phyloP scores from a whole-genome alignment of 768 basidiomycete species.

The Chalciporus piperatus region DNA sequence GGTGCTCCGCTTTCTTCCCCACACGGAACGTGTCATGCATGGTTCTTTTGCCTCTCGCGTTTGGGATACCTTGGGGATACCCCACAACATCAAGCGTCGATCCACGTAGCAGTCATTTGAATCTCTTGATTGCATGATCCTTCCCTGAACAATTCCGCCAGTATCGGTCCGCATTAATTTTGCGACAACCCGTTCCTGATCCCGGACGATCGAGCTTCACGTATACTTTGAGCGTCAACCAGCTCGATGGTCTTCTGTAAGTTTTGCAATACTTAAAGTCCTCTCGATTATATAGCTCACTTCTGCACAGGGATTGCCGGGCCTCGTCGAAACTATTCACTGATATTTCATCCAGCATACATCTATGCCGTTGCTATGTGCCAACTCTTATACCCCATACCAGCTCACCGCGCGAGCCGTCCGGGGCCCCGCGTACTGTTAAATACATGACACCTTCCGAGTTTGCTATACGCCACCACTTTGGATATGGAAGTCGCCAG shows the following conservation, averaged over 20 bases:
- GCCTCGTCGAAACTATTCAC: too few relatives aligned
- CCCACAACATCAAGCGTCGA: too few relatives aligned
- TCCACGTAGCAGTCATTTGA: too few relatives aligned
- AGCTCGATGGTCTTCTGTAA: background rate
- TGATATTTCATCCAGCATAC: background rate
- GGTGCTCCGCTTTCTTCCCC: too few relatives aligned
- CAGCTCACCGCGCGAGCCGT: background rate
- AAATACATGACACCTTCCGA: background rate
- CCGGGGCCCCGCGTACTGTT: background rate
- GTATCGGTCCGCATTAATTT: background rate
- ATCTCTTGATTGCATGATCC: too few relatives aligned
- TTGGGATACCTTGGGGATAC: too few relatives aligned
- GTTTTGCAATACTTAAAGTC: background rate
- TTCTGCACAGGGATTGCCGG: too few relatives aligned
- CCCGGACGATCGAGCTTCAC: background rate
- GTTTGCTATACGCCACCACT: background rate
- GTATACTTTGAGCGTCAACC: background rate
- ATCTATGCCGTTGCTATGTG: background rate
- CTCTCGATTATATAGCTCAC: too few relatives aligned
- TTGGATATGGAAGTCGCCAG: background rate
- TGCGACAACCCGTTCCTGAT: background rate
- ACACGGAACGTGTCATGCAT: too few relatives aligned
- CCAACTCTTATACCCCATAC: background rate
- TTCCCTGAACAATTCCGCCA: background rate
- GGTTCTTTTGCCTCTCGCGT: too few relatives aligned